These are phyloP conservation scores for Melanopsichium pennsylvanicum DNA, from an alignment of 1,284 basidiomycete species.

Conservation along the genomic window DNA sequence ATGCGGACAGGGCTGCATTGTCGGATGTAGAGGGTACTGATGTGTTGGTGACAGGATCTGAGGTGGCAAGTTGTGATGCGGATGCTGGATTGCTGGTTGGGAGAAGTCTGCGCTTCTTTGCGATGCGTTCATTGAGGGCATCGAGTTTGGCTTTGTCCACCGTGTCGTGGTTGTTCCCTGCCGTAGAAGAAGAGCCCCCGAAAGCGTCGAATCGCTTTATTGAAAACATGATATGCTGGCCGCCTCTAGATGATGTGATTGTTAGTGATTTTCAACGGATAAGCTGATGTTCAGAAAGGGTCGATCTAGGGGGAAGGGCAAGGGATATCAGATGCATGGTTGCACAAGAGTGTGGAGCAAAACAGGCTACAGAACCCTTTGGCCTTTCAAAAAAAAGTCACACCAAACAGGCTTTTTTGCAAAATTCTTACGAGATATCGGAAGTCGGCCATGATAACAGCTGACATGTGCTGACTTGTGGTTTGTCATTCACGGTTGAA, in stretches of 20 bases:
- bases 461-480: constrained; percentile 1
- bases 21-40: background rate
- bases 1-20: constrained; percentile 7
- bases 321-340: no score
- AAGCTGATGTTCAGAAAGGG: no score
- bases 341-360: constrained; percentile 6
- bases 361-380: no score
- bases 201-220: constrained; percentile 53
- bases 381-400: no score
- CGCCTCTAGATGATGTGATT: no score
- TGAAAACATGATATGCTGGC: constrained; percentile 40
- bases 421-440: constrained; percentile 5
- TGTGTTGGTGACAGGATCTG: no score
- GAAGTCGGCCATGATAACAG: constrained; percentile 6
- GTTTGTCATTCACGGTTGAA: constrained; percentile 1
- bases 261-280: no score
- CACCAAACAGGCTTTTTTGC: no score
- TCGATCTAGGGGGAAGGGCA: background rate
- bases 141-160: constrained; percentile 39
- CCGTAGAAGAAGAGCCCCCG: constrained; percentile 1
- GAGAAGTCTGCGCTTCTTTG: constrained; percentile 37
- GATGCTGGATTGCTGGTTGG: background rate
- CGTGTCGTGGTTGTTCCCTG: constrained; percentile 3
- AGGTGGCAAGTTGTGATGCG: no score
- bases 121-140: constrained; percentile 46